Evolutionary conservation across 1,139 yeast genomes (phyloP).

Genomic region (Suhomyces kunorum): DNA sequence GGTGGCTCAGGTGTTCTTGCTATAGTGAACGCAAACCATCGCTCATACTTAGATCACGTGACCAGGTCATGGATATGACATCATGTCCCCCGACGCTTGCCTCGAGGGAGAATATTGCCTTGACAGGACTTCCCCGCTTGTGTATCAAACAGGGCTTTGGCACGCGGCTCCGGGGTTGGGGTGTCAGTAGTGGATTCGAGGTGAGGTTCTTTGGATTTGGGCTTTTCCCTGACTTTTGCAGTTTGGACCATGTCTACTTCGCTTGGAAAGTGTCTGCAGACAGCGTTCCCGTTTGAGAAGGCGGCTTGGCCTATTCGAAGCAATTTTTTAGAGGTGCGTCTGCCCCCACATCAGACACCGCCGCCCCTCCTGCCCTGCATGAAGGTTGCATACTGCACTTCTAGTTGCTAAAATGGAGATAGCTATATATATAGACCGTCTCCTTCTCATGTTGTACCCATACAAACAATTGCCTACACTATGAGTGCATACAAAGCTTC

Average conservation of each 20-base stretch:
- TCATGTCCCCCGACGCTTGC: not conserved
- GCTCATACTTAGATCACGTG: not conserved
- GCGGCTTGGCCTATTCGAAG: not conserved
- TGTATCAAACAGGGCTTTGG: not conserved
- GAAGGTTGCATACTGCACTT: not conserved
- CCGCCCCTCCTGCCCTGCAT: not conserved
- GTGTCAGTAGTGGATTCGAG: no score
- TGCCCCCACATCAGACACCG: not conserved
- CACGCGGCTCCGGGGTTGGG: no score
- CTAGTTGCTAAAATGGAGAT: not conserved
- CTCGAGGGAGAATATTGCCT: not conserved
- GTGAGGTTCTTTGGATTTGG: not conserved
- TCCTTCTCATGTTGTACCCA: not conserved
- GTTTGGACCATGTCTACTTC: not conserved
- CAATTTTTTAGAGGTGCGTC: not conserved
- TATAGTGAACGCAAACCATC: not conserved
- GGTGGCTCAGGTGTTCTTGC: not conserved
- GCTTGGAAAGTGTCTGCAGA: not conserved
- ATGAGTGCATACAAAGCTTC: constrained; percentile 5
- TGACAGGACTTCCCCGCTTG: not conserved
- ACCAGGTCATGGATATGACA: not conserved
- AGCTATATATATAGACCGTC: not conserved
- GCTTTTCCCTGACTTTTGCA: no score
- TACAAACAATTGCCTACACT: not conserved
- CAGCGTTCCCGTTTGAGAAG: not conserved